These are phyloP conservation scores for Xylogone sp. DNA, from an alignment of 2,329 filamentous ascomycete species.

Conservation along the genomic window DNA sequence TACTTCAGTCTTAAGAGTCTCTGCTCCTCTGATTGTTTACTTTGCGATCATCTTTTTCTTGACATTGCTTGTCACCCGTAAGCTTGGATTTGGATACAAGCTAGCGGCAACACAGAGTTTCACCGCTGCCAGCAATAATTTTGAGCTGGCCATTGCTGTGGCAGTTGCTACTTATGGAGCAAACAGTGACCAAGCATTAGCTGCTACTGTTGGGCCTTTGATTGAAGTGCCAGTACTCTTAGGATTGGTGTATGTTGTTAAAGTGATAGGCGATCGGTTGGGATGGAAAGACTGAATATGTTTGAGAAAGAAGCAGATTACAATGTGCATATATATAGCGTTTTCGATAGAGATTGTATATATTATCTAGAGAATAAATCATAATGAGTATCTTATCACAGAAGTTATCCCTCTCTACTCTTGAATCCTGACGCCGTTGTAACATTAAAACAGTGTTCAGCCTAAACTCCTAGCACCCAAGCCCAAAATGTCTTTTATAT, in stretches of 20 bases:
- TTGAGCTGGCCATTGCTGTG: conserved; percentile 87
- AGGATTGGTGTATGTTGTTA: conserved; percentile 70
- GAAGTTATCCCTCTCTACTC: not conserved
- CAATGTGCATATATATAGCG: not conserved
- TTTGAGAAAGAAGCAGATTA: not conserved
- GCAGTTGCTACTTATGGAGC: conserved; percentile 77
- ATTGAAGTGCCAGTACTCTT: conserved; percentile 84
- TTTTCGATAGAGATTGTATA: not conserved
- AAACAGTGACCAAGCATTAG: conserved; percentile 74
- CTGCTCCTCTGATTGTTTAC: conserved; percentile 77
- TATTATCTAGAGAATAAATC: not conserved
- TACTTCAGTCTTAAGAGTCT: conserved; percentile 75
- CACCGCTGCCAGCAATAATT: conserved; percentile 89
- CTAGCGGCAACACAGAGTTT: conserved; percentile 76
- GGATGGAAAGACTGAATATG: conserved; percentile 22
- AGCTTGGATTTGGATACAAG: conserved; percentile 71
- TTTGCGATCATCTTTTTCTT: conserved; percentile 71
- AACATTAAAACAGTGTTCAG: not conserved
- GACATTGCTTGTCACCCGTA: conserved; percentile 59
- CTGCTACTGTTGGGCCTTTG: conserved; percentile 77
- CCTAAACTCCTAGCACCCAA: conserved; percentile 17
- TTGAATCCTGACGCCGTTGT: not conserved
- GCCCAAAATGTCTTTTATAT: too few relatives aligned
- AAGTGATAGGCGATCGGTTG: conserved; percentile 49
- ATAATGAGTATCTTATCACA: not conserved